phyloP scores from a whole-genome alignment of 768 basidiomycete genomes.

The Pleurotus pulmonarius region DNA sequence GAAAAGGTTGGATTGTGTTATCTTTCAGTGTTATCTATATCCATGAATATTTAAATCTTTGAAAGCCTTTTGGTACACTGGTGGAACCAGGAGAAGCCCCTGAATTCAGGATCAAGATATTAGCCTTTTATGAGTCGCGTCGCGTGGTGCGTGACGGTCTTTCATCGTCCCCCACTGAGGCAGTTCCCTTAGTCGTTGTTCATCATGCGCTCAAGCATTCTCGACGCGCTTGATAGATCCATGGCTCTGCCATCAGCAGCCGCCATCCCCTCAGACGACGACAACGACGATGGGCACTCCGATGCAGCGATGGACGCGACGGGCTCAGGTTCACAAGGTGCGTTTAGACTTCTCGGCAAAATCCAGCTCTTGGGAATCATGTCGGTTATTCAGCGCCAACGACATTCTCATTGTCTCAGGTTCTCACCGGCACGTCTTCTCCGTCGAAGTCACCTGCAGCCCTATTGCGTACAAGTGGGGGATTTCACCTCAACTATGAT shows the following conservation, averaged over 20 bases:
- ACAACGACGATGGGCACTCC: neutral
- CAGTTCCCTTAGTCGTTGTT: neutral
- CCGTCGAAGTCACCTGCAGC: neutral
- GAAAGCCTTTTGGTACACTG: neutral
- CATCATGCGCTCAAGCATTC: neutral
- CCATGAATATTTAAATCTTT: neutral
- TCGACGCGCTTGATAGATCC: constrained; percentile 4
- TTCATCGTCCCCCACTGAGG: too few relatives aligned
- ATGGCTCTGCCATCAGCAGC: neutral
- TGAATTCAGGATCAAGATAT: too few relatives aligned
- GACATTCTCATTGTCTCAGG: neutral
- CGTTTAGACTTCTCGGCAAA: neutral
- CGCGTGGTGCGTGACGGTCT: neutral
- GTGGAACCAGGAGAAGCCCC: too few relatives aligned
- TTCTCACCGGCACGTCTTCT: neutral
- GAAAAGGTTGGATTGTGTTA: too few relatives aligned
- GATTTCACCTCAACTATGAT: constrained; percentile 51
- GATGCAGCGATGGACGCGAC: neutral
- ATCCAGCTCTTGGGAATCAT: neutral
- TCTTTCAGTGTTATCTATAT: too few relatives aligned
- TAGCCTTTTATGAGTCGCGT: too few relatives aligned
- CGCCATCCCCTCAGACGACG: neutral
- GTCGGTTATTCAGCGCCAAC: constrained; percentile 1
- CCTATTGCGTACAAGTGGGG: constrained; percentile 12
- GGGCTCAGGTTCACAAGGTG: neutral